Evolutionary conservation across 768 basidiomycete species (phyloP), one percentile per base, ranked within the genome.

Genomic region (Brasilioporus rufonigricans): DNA sequence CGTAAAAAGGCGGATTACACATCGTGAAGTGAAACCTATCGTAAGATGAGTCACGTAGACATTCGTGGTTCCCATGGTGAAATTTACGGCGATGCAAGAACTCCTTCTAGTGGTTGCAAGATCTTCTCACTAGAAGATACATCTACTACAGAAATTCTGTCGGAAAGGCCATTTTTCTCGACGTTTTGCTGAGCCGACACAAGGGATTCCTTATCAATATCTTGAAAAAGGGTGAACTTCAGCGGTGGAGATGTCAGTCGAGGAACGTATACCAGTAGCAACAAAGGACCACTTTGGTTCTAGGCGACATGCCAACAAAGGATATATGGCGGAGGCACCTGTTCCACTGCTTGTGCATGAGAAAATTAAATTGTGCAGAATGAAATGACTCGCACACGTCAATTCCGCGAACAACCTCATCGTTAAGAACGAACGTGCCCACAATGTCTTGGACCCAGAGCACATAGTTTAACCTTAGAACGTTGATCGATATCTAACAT

Each of bases 371-470:
- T n/a, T n/a, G n/a, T n/a, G n/a, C n/a, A n/a, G n/a, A n/a, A n/a
- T n/a, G n/a, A n/a, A n/a, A 44, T 6, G 13, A 50, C 8, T 47
- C 85, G 48, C 66, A 93, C 93, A 95, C 80, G 61, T 95, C 92
- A 13, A 91, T 67, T 0, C 85, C 89, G 9, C 68, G 71, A 14
- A 86, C 65, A n/a, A 40, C 6, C 11, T 55, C 50, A 0, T 63
- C 55, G 23, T 46, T 48, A 21, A 62, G 47, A 49, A 56, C 46
- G 31, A 74, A 66, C 4, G 72, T 71, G 21, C 66, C 58, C 7
- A 87, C 56, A 44, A 93, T 76, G 62, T 92, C 88, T 71, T 91
- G 84, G 23, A 92, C 74, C 90, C 90, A 91, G 6, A 93, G 77
- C 6, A 96, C 75, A 62, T 97, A 97, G 68, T 97, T 93, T 41